phyloP scores from a whole-genome alignment of 805 yeast genomes.

The Wickerhamiella qilinensis region DNA sequence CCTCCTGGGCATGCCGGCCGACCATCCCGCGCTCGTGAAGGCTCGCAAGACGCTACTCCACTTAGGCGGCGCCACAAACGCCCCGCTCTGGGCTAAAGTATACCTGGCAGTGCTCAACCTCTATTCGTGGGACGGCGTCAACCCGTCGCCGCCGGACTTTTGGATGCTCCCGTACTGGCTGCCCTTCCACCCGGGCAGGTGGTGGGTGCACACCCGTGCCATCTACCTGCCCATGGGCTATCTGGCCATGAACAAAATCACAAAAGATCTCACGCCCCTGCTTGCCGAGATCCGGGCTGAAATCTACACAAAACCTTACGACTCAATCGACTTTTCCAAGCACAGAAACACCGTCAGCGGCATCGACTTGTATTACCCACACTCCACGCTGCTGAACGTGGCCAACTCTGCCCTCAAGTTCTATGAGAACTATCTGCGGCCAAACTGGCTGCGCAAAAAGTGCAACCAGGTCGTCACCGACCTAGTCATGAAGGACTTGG shows the following conservation, averaged over 20 bases:
- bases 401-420: conserved; percentile 42
- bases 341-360: conserved; percentile 81
- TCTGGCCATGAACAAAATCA: conserved; percentile 38
- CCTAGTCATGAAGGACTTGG: conserved; percentile 53
- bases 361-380: conserved; percentile 88
- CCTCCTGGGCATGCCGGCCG: conserved; percentile 54
- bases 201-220: conserved; percentile 99
- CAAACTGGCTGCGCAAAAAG: conserved; percentile 46
- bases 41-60: conserved; percentile 56
- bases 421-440: conserved; percentile 63
- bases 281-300: conserved; percentile 55
- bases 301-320: conserved; percentile 54
- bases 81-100: conserved; percentile 96
- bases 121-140: conserved; percentile 91
- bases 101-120: conserved; percentile 72
- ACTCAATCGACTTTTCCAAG: conserved; percentile 44
- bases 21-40: conserved; percentile 60
- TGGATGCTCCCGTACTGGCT: conserved; percentile 71
- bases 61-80: conserved; percentile 78
- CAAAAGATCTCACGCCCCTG: conserved; percentile 48
- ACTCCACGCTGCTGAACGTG: conserved; percentile 46
- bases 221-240: conserved; percentile 81
- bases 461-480: conserved; percentile 41
- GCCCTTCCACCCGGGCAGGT: conserved; percentile 84
- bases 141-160: conserved; percentile 94